Conservation (phyloP, 768 basidiomycete genomes). For the Rhizopogon rudus region DNA sequence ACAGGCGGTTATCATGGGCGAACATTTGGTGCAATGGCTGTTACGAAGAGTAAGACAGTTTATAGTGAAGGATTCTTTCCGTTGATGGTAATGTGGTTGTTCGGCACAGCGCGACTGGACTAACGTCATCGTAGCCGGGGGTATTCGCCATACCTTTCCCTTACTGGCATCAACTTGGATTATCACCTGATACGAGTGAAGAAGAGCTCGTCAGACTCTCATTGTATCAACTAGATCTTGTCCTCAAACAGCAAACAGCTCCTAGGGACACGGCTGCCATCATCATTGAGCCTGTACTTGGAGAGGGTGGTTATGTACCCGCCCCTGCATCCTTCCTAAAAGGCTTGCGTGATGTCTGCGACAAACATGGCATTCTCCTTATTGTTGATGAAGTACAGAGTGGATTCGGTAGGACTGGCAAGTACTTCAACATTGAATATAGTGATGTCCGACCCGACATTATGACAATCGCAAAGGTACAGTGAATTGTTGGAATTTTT, state of each 20-base stretch:
- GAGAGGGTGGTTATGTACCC: constrained; percentile 94
- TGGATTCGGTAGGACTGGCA: constrained; percentile 87
- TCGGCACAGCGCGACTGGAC: neutral
- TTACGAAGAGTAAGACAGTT: constrained; percentile 92
- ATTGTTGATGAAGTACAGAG: constrained; percentile 87
- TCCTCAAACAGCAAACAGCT: constrained; percentile 74
- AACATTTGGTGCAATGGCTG: constrained; percentile 88
- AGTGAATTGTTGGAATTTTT: neutral
- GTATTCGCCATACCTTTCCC: constrained; percentile 82
- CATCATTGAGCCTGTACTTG: constrained; percentile 87
- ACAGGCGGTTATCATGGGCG: constrained; percentile 85
- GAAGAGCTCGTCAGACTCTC: constrained; percentile 56
- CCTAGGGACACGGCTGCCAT: constrained; percentile 91
- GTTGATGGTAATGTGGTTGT: constrained; percentile 59
- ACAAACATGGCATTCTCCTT: constrained; percentile 79
- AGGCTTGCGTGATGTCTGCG: constrained; percentile 81
- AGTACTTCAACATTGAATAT: constrained; percentile 76
- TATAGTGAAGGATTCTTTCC: constrained; percentile 79
- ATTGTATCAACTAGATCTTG: constrained; percentile 76
- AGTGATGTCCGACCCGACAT: constrained; percentile 87
- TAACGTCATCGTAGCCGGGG: constrained; percentile 54
- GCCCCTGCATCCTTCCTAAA: constrained; percentile 77
- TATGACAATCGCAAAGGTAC: constrained; percentile 81
- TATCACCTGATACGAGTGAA: constrained; percentile 49
- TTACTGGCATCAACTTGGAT: constrained; percentile 84